Percentiles rank a stretch among this genome's conserved stretches.
These are phyloP conservation scores for Oryza glaberrima DNA, from an alignment of 176 grass and related monocot species.

Conservation along the genomic window DNA sequence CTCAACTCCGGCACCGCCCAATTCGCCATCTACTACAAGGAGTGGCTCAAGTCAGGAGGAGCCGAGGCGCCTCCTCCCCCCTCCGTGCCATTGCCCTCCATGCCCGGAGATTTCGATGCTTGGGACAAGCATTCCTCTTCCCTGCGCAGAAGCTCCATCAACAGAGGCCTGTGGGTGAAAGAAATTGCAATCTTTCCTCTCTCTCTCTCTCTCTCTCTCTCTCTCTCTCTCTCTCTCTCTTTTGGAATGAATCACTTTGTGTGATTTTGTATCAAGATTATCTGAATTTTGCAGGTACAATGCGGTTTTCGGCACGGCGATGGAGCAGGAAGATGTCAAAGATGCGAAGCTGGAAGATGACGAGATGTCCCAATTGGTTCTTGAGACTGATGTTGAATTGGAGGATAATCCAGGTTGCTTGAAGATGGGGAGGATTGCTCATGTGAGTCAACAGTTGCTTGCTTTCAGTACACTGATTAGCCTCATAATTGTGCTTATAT, in stretches of 20 bases:
- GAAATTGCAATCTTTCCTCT: neutral
- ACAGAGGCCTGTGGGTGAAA: constrained; percentile 72
- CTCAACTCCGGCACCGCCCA: constrained; percentile 79
- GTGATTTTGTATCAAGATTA: neutral
- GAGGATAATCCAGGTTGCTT: constrained; percentile 49
- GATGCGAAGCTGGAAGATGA: constrained; percentile 50
- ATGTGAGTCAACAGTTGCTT: constrained; percentile 75
- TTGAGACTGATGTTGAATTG: constrained; percentile 46
- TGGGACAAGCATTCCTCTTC: constrained; percentile 56
- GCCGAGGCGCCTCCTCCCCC: constrained; percentile 59
- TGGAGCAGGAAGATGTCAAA: constrained; percentile 47
- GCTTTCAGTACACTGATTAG: constrained; percentile 21
- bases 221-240: neutral
- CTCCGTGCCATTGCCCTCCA: constrained; percentile 65
- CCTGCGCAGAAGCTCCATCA: constrained; percentile 63
- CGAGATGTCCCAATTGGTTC: constrained; percentile 23
- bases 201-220: too few relatives aligned
- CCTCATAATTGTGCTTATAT: neutral
- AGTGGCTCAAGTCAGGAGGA: constrained; percentile 78
- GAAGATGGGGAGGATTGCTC: constrained; percentile 55
- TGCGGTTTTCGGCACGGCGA: constrained; percentile 72
- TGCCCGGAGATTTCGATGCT: constrained; percentile 21
- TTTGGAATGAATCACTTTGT: neutral
- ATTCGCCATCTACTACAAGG: constrained; percentile 93
- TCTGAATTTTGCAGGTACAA: constrained; percentile 66